Base-by-base conservation (phyloP, 768 basidiomycete genomes). In the Lentinus brumalis region DNA sequence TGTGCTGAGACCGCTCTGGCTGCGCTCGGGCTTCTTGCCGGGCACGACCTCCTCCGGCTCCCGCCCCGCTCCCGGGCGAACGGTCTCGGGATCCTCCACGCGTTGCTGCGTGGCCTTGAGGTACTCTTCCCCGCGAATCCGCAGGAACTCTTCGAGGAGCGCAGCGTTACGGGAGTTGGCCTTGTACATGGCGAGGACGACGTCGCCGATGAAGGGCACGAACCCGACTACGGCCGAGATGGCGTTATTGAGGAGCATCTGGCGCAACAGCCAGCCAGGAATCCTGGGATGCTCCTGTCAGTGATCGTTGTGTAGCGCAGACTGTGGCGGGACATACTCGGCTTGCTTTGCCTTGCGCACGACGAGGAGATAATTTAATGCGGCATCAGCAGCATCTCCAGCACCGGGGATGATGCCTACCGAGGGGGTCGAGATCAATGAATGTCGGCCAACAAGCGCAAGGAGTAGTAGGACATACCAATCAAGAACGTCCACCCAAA, bases 401-500 rank as follows among this genome's bases (percentile, higher is more conserved):
- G 83, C 81, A 39, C 86, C 75, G 8, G 92, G 92, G 47, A 94
- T 71, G 16, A 91, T 78, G 0, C 88, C 88, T 77, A 21, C 14
- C 56, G 29, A 30, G 16, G 12, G 38, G 18, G 14, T 31, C 51
- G 2, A 49, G 39, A 26, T 26, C 21, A 26, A 26, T 26, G 21
- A 26, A 26, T 26, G 21, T 26, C 21, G 35, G 35, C 3, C 7
- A 35, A 35, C 35, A 12, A 6, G 10, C 7, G 29, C 15, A 8
- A 16, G 4, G 40, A 61, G 9, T 16, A 11, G 15, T 16, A 11
- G 15, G 11, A 64, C 78, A 45, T 54, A 81, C 80, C 70, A 58
- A 94, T 89, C 68, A 92, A 72, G 75, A 93, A 90, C 0, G 92
- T 85, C 88, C 89, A 95, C 0, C 95, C 95, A 61, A 96, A 94